Evolutionary conservation across 148 eudicot species (phyloP), one percentile per base, ranked within the genome.

Genomic region (Suaeda aralocaspica): DNA sequence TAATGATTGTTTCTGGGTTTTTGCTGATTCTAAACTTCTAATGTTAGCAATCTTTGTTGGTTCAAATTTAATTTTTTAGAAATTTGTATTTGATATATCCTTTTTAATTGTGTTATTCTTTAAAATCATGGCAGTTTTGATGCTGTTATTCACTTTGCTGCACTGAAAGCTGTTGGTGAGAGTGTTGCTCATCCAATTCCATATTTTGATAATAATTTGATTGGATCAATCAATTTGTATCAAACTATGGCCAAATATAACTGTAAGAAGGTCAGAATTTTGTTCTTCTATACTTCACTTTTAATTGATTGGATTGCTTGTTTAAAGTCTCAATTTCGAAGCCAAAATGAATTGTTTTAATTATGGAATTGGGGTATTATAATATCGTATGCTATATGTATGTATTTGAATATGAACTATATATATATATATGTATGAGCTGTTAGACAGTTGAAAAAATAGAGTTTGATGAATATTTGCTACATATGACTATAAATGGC

Each of bases 81-180:
- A 4, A 11, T 25, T 53, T 56, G 31, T 25, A 13, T 15, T 58
- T 34, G 19, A 0, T 2, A 3, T 22, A 1, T 19, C 34, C 26
- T 34, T 8, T 16, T 48, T 39, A 36, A 36, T 3, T 41, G 16
- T 15, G 5, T 22, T 45, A 14, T 19, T 24, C 6, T 76, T 25
- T 14, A 66, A 49, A 13, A 9, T 61, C 50, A 22, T 33, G 26
- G 24, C 56, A 92, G 98, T 74, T 92, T 86, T 83, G 90, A 82
- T 75, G 98, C 92, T 64, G 98, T 92, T 66, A 85, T 92, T 49
- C 96, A 90, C 78, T 92, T 92, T 85, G 98, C 94, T 77, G 98
- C 96, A 30, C 78, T 82, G 15, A 92, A 92, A 72, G 96, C 98
- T 42, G 98, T 90, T 46, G 93, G 92, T 31, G 96, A 92, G 74